Evolutionary conservation across 305 asterid genomes (phyloP), one percentile per base, ranked within the genome.

Genomic region (Galium porrigens): DNA sequence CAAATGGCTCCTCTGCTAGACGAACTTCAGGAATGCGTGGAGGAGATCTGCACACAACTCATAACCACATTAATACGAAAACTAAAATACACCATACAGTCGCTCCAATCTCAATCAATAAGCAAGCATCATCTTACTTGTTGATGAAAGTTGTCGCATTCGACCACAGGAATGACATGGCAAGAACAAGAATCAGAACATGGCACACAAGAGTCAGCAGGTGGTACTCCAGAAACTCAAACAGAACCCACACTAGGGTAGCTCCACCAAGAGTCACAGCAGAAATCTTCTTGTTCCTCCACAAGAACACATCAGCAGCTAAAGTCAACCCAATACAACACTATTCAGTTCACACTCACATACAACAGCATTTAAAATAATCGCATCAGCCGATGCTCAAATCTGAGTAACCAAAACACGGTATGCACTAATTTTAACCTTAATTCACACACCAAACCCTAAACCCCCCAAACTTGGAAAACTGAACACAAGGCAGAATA

Each of bases 231-330:
- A 88, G 78, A 56, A 88, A 65, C 60, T 91, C 96, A 42, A 91
- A 91, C 34, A 88, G 81, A 67, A 88, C 82, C 95, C 95, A 91
- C 53, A 85, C 58, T 30, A 88, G 90, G 32, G 96, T 91, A 15
- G 80, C 95, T 1, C 75, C 89, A 58, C 94, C 94, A 52, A 91
- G 88, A 63, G 81, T 86, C 22, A 72, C 73, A 68, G 76, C 95
- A 69, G 98, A 85, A 60, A 80, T 67, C 76, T 80, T 88, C 89
- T 91, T 91, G 79, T 88, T 83, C 83, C 95, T 86, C 98, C 98
- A 91, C 82, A 86, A 70, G 74, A 91, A 80, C 30, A 91, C 72
- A 75, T 91, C 98, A 65, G 96, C 98, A 77, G 95, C 97, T 91
- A 73, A 76, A 80, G 53, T 33, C 20, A 66, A 22, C 8, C 34